Percentiles rank a stretch among this genome's conserved stretches.
These are phyloP conservation scores for Phlebiopsis gigantea DNA, from an alignment of 768 basidiomycete genomes.

Conservation along the genomic window DNA sequence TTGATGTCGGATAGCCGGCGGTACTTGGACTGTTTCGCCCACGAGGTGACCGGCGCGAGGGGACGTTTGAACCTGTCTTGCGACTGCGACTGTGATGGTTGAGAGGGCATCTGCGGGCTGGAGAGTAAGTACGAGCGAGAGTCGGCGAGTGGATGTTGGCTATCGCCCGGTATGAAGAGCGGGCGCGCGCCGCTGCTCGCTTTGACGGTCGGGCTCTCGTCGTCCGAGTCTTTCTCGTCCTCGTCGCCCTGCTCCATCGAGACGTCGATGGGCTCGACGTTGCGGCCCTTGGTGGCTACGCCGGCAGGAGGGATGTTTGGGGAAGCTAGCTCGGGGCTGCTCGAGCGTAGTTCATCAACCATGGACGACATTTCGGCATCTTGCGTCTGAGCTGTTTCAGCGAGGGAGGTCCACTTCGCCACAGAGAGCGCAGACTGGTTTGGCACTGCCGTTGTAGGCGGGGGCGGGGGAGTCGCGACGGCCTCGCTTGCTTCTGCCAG, in stretches of 20 bases:
- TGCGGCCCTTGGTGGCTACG: not conserved
- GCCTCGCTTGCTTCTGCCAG: too few species aligned
- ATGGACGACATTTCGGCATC: slow-evolving; percentile 19
- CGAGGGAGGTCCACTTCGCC: slow-evolving; percentile 27
- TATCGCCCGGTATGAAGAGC: slow-evolving; percentile 48
- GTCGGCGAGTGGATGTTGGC: slow-evolving; percentile 29
- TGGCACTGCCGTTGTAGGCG: too few species aligned
- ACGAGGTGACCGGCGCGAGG: slow-evolving; percentile 20
- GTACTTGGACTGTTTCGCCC: slow-evolving; percentile 23
- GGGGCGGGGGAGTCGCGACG: too few species aligned
- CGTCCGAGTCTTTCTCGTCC: not conserved
- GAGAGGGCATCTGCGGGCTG: not conserved
- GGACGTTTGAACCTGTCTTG: slow-evolving; percentile 22
- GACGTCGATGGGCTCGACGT: not conserved
- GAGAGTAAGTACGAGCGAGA: not conserved
- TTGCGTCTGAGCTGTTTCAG: slow-evolving; percentile 17
- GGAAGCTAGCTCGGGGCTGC: slow-evolving; percentile 22
- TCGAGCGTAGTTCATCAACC: slow-evolving; percentile 31
- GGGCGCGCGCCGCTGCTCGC: slow-evolving; percentile 20
- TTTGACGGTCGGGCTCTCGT: slow-evolving; percentile 6
- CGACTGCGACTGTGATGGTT: slow-evolving; percentile 30
- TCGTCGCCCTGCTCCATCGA: not conserved
- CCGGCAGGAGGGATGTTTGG: not conserved
- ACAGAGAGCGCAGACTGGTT: slow-evolving; percentile 1
- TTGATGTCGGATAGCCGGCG: slow-evolving; percentile 53